These are phyloP conservation scores for Garcia nutans DNA, from an alignment of 345 rosid genomes.

Conservation along the genomic window DNA sequence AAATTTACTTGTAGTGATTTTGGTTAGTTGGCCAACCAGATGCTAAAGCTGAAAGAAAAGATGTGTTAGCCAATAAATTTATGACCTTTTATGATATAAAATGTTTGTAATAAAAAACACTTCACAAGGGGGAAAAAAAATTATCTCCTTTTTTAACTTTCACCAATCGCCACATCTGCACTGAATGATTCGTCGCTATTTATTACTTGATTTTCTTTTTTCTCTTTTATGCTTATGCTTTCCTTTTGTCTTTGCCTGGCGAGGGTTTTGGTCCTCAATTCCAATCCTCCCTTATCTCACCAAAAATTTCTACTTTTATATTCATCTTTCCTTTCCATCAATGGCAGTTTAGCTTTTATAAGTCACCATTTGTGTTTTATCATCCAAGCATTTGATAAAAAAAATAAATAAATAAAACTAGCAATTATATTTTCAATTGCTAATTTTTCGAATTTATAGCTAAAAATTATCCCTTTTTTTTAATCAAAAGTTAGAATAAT, in stretches of 20 bases:
- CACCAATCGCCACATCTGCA: conserved; percentile 7
- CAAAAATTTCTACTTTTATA: no score
- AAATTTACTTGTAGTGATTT: no score
- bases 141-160: background rate
- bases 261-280: background rate
- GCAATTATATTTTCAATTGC: no score
- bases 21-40: background rate
- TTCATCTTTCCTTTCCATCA: no score
- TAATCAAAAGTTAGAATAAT: no score
- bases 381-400: no score
- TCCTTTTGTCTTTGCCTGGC: background rate
- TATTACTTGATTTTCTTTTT: background rate
- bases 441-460: no score
- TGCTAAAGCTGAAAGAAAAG: background rate
- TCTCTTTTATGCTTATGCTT: background rate
- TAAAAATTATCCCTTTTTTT: no score
- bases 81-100: background rate
- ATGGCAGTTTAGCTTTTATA: no score
- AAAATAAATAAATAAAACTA: no score
- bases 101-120: background rate
- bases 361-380: no score
- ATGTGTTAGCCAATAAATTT: background rate
- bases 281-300: no score
- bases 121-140: background rate
- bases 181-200: background rate